Conservation (phyloP, 2,329 filamentous ascomycete genomes). For the Paecilomyces sp. region DNA sequence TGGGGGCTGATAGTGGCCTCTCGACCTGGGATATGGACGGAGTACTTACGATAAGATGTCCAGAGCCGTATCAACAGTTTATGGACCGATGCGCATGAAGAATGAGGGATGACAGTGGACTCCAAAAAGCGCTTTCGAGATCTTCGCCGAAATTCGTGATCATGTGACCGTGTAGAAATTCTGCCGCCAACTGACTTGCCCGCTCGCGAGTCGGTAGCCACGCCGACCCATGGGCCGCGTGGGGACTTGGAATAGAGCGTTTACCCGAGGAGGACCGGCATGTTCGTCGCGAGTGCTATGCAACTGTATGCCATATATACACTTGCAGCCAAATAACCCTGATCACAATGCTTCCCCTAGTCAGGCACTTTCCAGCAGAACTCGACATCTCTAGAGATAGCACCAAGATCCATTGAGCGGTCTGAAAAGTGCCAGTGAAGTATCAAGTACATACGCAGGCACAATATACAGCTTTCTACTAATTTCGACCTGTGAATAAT, state of each 20-base stretch:
- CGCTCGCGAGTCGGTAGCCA: background rate
- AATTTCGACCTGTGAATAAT: too few species aligned
- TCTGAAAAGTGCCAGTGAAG: too few species aligned
- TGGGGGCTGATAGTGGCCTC: background rate
- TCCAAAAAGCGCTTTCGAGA: background rate
- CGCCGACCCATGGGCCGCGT: background rate
- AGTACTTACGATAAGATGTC: background rate
- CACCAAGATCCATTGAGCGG: background rate
- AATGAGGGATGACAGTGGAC: background rate
- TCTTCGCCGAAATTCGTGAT: background rate
- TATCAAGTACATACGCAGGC: too few species aligned
- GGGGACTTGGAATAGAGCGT: background rate
- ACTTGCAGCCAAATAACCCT: background rate
- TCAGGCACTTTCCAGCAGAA: background rate
- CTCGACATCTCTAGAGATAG: background rate
- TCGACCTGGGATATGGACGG: slow-evolving; percentile 1
- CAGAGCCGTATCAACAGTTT: background rate
- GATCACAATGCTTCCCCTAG: background rate
- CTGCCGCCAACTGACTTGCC: background rate
- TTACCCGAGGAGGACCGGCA: background rate
- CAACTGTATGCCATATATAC: background rate
- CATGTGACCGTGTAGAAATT: background rate
- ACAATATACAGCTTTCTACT: too few species aligned
- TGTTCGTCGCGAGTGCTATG: background rate
- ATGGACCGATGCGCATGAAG: background rate